These are phyloP conservation scores for Golubevia pallescens DNA, from an alignment of 1,284 basidiomycete species.

Conservation along the genomic window DNA sequence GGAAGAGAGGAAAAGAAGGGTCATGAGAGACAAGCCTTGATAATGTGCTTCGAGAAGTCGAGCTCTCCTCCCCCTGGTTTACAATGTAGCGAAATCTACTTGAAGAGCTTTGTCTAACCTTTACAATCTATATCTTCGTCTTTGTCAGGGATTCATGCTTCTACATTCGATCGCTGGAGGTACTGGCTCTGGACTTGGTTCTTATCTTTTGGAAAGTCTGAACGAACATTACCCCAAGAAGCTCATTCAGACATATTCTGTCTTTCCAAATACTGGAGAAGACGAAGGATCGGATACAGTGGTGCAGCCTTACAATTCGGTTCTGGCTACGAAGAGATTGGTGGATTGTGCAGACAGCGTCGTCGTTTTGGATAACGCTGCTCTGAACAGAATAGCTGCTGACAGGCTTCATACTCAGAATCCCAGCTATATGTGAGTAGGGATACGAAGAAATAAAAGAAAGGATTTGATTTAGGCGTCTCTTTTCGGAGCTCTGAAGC, in stretches of 20 bases:
- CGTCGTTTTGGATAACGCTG: slow-evolving; percentile 95
- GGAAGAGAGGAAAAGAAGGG: too few relatives aligned
- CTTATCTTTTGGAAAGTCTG: slow-evolving; percentile 90
- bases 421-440: slow-evolving; percentile 86
- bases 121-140: too few relatives aligned
- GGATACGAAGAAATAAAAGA: too few relatives aligned
- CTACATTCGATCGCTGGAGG: slow-evolving; percentile 99
- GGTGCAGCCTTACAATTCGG: slow-evolving; percentile 94
- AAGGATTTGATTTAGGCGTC: too few relatives aligned
- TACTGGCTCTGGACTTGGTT: slow-evolving; percentile 96
- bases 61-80: background rate
- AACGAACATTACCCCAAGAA: slow-evolving; percentile 99
- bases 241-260: slow-evolving; percentile 97
- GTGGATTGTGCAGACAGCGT: slow-evolving; percentile 97
- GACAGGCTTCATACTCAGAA: slow-evolving; percentile 89
- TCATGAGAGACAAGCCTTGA: too few relatives aligned
- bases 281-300: slow-evolving; percentile 62
- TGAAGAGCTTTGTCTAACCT: too few relatives aligned
- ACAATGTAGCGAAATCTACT: too few relatives aligned
- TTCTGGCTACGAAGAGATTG: slow-evolving; percentile 91
- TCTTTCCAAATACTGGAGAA: slow-evolving; percentile 79
- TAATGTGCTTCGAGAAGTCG: too few relatives aligned
- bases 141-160: slow-evolving; percentile 97
- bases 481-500: background rate
- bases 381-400: slow-evolving; percentile 85